Base-by-base conservation (phyloP, 2,329 filamentous ascomycete species). In the Geosmithia flava region DNA sequence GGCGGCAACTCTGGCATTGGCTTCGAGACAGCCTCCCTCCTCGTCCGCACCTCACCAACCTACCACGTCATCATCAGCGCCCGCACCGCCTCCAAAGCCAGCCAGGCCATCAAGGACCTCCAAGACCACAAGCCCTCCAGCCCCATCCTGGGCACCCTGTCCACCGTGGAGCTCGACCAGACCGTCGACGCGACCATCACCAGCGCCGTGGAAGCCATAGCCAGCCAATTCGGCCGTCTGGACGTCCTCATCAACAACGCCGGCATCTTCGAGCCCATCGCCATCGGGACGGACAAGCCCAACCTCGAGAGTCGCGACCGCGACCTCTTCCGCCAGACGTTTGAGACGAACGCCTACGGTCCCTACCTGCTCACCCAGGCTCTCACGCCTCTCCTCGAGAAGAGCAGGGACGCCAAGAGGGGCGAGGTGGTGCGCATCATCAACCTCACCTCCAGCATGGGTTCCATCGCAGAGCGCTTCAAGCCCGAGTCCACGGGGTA, bases 181-280 rank as follows among this genome's bases (percentile, higher is more conserved):
- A 76, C 75, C 16, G 71, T 74, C 50, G 78, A 81, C 56, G 63
- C 69, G 1, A 75, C 80, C 17, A 74, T 85, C 47, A 60, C 70
- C 29, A 67, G 68, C 1, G 66, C 81, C 13, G 72, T 72, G 19
- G 56, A 75, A 2, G 68, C 77, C 41, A 63, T 85, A 43, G 62
- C 67, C 6, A 59, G 65, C 44, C 68, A 71, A 49, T 70, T 74
- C 53, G 62, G 59, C 29, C 7, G 29, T 30, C 70, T 85, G 47
- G 75, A 80, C 52, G 71, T 83, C 42, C 66, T 82, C 15, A 66
- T 78, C 63, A 75, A 71, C 62, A 74, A 72, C 49, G 80, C 81
- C 1, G 82, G 81, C 5, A 74, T 83, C 42, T 73, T 52, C 19
- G 46, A 47, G 67, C 78, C 33, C 13, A 19, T 40, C n/a, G n/a